Conservation (phyloP, 805 yeast species). For the Lachancea lanzarotensis region DNA sequence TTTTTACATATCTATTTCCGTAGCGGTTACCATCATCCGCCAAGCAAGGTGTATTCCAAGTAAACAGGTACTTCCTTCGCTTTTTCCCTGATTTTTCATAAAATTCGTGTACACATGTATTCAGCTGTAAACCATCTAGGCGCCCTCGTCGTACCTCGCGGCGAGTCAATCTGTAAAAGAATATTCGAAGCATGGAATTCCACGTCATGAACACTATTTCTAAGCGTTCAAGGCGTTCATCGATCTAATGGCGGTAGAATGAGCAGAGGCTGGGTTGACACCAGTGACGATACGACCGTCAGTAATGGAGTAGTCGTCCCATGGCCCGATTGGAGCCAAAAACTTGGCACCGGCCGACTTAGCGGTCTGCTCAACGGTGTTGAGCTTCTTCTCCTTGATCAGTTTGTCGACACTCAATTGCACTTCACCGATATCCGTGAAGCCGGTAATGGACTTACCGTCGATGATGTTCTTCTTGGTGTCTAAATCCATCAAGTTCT, state of each 20-base stretch:
- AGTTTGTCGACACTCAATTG: constrained; percentile 19
- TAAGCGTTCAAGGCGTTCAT: constrained; percentile 3
- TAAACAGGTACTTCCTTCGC: too few species aligned
- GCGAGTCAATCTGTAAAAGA: too few species aligned
- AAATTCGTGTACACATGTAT: too few species aligned
- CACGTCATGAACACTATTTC: too few species aligned
- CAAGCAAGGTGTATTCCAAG: too few species aligned
- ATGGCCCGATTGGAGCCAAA: constrained; percentile 44
- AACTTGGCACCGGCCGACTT: constrained; percentile 40
- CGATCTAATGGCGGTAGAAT: constrained; percentile 37
- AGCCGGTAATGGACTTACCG: constrained; percentile 56
- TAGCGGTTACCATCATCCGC: too few species aligned
- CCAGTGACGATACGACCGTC: constrained; percentile 64
- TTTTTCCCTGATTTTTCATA: too few species aligned
- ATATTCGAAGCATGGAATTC: too few species aligned
- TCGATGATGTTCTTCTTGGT: constrained; percentile 41
- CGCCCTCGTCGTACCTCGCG: too few species aligned
- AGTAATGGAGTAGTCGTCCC: constrained; percentile 42
- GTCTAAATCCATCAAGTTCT: constrained; percentile 37
- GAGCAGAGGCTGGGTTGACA: constrained; percentile 55
- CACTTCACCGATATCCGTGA: constrained; percentile 50
- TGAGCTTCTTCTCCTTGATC: constrained; percentile 26
- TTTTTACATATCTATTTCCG: too few species aligned
- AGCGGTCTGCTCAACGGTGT: constrained; percentile 31
- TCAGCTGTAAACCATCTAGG: too few species aligned